Percentiles rank a stretch among this genome's conserved stretches.
Evolutionary conservation across 305 asterid genomes (phyloP).

Genomic region (Stenogyne calaminthoides): DNA sequence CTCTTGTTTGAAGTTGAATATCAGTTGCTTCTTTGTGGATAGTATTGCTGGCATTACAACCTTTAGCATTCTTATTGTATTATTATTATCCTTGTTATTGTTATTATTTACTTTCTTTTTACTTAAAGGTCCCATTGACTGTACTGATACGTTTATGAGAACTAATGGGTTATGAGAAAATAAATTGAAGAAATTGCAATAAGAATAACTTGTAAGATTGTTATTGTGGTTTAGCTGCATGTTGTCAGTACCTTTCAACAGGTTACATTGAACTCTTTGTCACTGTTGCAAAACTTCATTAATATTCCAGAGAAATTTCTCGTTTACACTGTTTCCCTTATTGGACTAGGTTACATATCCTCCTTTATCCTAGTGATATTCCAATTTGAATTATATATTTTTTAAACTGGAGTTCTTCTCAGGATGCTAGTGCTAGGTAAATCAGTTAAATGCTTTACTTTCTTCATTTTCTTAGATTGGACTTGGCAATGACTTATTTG

Average conservation of each 20-base stretch:
- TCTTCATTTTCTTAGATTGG: neutral
- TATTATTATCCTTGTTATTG: neutral
- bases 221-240: neutral
- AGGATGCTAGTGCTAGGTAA: constrained; percentile 2
- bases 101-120: neutral
- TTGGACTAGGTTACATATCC: neutral
- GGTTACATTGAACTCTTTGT: neutral
- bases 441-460: constrained; percentile 3
- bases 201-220: constrained; percentile 1
- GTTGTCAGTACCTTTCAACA: neutral
- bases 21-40: neutral
- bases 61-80: neutral
- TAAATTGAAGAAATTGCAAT: constrained; percentile 2
- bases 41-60: neutral
- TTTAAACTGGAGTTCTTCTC: neutral
- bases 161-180: neutral
- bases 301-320: neutral
- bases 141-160: neutral
- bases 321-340: neutral
- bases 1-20: constrained; percentile 18
- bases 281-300: neutral
- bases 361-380: neutral
- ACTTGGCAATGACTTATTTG: neutral
- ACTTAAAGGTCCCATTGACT: neutral
- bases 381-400: neutral